phyloP scores from a whole-genome alignment of 2,329 filamentous ascomycete species.

The Paradendryphiella salina region DNA sequence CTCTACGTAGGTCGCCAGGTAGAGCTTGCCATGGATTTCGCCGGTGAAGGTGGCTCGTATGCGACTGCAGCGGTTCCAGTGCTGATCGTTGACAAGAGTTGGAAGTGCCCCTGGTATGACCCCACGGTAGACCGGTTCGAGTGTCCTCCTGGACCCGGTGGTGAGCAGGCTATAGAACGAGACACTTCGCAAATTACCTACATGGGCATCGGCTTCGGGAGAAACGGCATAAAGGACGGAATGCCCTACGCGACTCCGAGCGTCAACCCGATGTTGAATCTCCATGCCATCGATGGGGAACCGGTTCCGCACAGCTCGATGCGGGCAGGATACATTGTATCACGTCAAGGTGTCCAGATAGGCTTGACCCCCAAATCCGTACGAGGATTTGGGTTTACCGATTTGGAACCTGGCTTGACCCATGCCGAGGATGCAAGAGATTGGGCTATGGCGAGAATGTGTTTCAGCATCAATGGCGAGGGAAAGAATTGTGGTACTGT shows the following conservation, averaged over 20 bases:
- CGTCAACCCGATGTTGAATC: slow-evolving; percentile 45
- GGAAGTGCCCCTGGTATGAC: slow-evolving; percentile 42
- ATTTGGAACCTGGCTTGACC: slow-evolving; percentile 34
- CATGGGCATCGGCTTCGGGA: slow-evolving; percentile 45
- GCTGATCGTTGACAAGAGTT: slow-evolving; percentile 41
- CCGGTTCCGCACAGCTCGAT: slow-evolving; percentile 11
- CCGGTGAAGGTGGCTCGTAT: slow-evolving; percentile 24
- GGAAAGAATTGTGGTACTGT: slow-evolving; percentile 30
- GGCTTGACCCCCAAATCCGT: slow-evolving; percentile 33
- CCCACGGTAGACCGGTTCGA: slow-evolving; percentile 32
- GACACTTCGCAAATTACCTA: slow-evolving; percentile 41
- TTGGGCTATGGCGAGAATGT: slow-evolving; percentile 42
- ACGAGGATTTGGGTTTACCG: slow-evolving; percentile 27
- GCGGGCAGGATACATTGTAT: slow-evolving; percentile 37
- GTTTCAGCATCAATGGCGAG: slow-evolving; percentile 33
- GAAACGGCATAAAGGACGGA: slow-evolving; percentile 35
- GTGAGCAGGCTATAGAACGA: slow-evolving; percentile 27
- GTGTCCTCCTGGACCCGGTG: slow-evolving; percentile 37
- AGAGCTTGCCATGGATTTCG: slow-evolving; percentile 33
- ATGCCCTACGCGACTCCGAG: slow-evolving; percentile 36
- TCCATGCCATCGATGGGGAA: slow-evolving; percentile 33
- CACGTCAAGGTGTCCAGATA: slow-evolving; percentile 35
- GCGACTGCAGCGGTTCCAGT: slow-evolving; percentile 35
- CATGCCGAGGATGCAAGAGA: slow-evolving; percentile 36
- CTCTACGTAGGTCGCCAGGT: slow-evolving; percentile 41